These are phyloP conservation scores for Herpotrichia juniperi DNA, from an alignment of 2,329 filamentous ascomycete species.

Conservation along the genomic window DNA sequence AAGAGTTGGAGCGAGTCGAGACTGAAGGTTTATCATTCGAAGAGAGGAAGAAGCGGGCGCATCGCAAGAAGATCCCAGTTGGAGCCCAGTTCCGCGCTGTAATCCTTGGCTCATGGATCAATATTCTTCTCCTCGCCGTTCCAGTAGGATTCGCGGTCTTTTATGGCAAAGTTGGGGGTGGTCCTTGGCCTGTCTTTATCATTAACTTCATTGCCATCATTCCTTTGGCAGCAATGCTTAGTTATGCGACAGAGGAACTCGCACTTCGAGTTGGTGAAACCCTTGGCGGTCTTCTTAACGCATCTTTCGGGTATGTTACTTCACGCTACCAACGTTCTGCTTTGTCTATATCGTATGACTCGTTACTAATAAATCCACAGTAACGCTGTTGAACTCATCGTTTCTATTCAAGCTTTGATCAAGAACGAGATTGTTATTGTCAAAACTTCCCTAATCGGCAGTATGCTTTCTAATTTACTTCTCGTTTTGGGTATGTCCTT, in stretches of 20 bases:
- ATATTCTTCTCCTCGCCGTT: slow-evolving; percentile 77
- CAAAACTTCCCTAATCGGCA: slow-evolving; percentile 89
- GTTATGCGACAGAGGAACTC: slow-evolving; percentile 90
- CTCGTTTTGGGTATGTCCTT: slow-evolving; percentile 92
- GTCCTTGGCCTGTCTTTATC: slow-evolving; percentile 66
- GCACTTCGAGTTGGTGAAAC: slow-evolving; percentile 80
- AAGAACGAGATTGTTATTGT: slow-evolving; percentile 81
- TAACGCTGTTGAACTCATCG: slow-evolving; percentile 88
- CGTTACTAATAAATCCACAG: slow-evolving; percentile 45
- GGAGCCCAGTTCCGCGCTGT: slow-evolving; percentile 71
- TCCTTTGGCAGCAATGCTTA: slow-evolving; percentile 83
- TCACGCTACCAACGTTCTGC: not conserved
- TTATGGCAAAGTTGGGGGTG: slow-evolving; percentile 61
- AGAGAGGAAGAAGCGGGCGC: slow-evolving; percentile 37
- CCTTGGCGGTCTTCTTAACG: slow-evolving; percentile 86
- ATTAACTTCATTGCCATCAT: slow-evolving; percentile 95
- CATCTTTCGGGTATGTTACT: slow-evolving; percentile 75
- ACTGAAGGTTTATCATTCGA: slow-evolving; percentile 33
- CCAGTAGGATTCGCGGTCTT: slow-evolving; percentile 78
- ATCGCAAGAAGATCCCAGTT: slow-evolving; percentile 42
- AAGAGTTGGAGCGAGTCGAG: slow-evolving; percentile 22
- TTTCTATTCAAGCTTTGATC: slow-evolving; percentile 81
- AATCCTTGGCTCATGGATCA: slow-evolving; percentile 84
- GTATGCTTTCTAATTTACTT: slow-evolving; percentile 88
- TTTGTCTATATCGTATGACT: slow-evolving; percentile 13